These are phyloP conservation scores for Botryotinia calthae DNA, from an alignment of 2,329 filamentous ascomycete species.

Conservation along the genomic window DNA sequence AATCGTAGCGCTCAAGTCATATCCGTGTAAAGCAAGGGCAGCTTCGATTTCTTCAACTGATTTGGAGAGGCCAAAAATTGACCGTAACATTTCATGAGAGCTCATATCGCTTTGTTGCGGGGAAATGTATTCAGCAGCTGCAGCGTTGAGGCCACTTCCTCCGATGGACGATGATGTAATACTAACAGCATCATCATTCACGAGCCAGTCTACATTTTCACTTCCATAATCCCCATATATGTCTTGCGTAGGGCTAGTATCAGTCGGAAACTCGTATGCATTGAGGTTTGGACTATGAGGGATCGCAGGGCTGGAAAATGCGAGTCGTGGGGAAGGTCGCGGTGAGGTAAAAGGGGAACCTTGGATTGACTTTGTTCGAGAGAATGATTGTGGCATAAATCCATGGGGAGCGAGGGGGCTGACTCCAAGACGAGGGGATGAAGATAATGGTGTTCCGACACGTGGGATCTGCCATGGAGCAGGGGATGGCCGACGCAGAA, in stretches of 20 bases:
- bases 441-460: slow-evolving; percentile 69
- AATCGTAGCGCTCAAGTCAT: slow-evolving; percentile 90
- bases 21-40: slow-evolving; percentile 84
- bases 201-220: slow-evolving; percentile 95
- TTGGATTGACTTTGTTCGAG: slow-evolving; percentile 71
- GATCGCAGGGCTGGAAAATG: slow-evolving; percentile 83
- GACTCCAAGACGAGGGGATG: slow-evolving; percentile 77
- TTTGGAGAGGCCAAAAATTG: slow-evolving; percentile 83
- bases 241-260: slow-evolving; percentile 76
- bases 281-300: slow-evolving; percentile 93
- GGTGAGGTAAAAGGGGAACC: slow-evolving; percentile 93
- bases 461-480: slow-evolving; percentile 83
- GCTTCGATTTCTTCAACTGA: slow-evolving; percentile 92
- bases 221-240: slow-evolving; percentile 88
- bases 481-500: slow-evolving; percentile 86
- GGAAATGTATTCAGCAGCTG: slow-evolving; percentile 74
- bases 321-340: slow-evolving; percentile 85
- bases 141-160: slow-evolving; percentile 70
- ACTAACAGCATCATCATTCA: slow-evolving; percentile 79
- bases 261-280: slow-evolving; percentile 88
- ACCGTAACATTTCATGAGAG: slow-evolving; percentile 95
- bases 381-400: slow-evolving; percentile 75
- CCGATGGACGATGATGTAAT: slow-evolving; percentile 72
- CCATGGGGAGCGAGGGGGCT: slow-evolving; percentile 83
- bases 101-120: slow-evolving; percentile 82